Base-by-base conservation (phyloP, 1,284 basidiomycete genomes). In the Trichosporon coremiiforme region DNA sequence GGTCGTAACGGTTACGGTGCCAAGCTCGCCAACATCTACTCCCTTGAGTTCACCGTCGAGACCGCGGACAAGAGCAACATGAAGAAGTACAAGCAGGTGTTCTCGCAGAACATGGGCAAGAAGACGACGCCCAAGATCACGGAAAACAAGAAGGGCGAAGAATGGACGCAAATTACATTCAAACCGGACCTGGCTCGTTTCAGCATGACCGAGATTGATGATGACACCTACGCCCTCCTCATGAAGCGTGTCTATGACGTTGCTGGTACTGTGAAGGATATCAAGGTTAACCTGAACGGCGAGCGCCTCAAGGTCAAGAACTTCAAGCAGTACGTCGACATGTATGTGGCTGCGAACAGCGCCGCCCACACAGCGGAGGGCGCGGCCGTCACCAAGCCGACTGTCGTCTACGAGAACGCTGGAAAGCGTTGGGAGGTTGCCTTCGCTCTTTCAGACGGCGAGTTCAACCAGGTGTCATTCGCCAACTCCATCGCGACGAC, bases 1-100 rank as follows among this genome's bases (percentile, higher is more conserved):
- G 97, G 97, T 84, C 89, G 97, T 79, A 99, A 99, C 80, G 97
- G 97, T 80, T 99, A 95, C 79, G 97, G 97, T 80, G 97, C 97
- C 66, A 98, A 99, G 84, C 88, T 99, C 64, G 92, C 97, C 71
- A 99, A 99, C 85, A 98, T 99, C 78, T 99, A 99, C 85, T 99
- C 97, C 2, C 90, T 89, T 74, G 92, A 97, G 83, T 99, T 99
- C 84, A 93, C 90, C n/a, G 87, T 99, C 79, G 97, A 99, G 79
- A 99, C 97, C 2, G 96, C 95, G 8, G 94, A 98, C 86, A 92
- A 91, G 85, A 90, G 90, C 72, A 87, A 89, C 1, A 85, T 87
- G 72, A 91, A 94, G 84, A 98, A 97, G 85, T 99, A 98, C 86
- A 92, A 91, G 78, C 97, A 99, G 85, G 91, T 90, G 0, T 99